Evolutionary conservation across 345 rosid genomes (phyloP), one percentile per base, ranked within the genome.

Genomic region (Rhizophora mangle): DNA sequence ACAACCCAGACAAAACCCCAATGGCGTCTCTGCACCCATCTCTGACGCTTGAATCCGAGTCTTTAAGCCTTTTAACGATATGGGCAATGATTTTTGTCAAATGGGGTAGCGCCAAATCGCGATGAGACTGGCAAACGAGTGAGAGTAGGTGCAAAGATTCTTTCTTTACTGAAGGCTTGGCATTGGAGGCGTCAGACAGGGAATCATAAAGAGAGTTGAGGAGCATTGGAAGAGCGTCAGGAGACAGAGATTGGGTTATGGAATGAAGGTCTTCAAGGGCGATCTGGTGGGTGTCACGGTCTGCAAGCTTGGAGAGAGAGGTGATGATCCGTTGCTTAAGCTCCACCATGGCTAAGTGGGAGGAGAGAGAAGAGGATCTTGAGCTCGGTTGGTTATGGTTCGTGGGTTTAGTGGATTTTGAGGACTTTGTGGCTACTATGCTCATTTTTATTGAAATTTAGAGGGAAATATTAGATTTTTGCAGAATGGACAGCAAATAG

Each of bases 311-410:
- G 32, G 96, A 84, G 60, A 92, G 85, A 26, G 89, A 90, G n/a
- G 93, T 89, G 37, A 96, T 79, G 79, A 92, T 88, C 79, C 82
- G 79, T 63, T 96, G 99, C 83, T 96, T 96, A 37, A 84, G 84
- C 70, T 96, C 99, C 24, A 96, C 95, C 98, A 92, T 96, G 57
- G 98, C 98, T 55, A 86, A 83, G 77, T 92, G 97, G 18, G 96
- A 77, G 54, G 97, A 80, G 64, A 89, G 81, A 19, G 98, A 87
- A 10, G 92, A 76, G 36, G 96, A 78, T 71, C 82, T 80, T 6
- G 81, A 52, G n/a, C 77, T 72, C 51, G 73, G 84, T 68, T 68
- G 81, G 52, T 52, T 72, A 34, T 68, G 81, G 36, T 43, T 52
- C 2, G 81, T 31, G 27, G 75, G 57, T 19, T 73, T 66, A 19